These are phyloP conservation scores for Ceratocystiopsis sp. DNA, from an alignment of 2,329 filamentous ascomycete genomes.

Conservation along the genomic window DNA sequence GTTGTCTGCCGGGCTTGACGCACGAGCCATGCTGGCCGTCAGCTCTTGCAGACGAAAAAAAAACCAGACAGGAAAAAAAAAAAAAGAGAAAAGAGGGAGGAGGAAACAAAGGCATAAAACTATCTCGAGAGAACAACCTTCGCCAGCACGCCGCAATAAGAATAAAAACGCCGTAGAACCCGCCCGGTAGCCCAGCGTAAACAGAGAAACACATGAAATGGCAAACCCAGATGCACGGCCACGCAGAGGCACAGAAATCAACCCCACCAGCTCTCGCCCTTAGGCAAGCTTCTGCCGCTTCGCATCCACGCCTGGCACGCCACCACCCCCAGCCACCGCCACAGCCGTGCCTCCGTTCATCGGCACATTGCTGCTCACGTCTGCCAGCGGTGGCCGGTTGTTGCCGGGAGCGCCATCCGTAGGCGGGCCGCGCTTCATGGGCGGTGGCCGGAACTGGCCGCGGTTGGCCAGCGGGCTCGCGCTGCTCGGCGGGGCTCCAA, in stretches of 20 bases:
- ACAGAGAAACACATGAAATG: neutral
- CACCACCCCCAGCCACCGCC: constrained; percentile 8
- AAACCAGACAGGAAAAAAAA: too few species aligned
- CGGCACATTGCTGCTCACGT: constrained; percentile 29
- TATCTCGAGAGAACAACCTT: too few species aligned
- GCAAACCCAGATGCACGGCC: too few species aligned
- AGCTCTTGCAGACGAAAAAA: too few species aligned
- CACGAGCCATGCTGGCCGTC: too few species aligned
- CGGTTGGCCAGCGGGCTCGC: constrained; percentile 42
- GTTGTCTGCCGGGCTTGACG: too few species aligned
- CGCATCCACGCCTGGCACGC: constrained; percentile 21
- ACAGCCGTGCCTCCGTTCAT: constrained; percentile 8
- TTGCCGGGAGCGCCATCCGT: constrained; percentile 10
- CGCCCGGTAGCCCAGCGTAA: neutral
- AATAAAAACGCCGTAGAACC: neutral
- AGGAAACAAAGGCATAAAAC: too few species aligned
- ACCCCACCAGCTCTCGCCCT: neutral
- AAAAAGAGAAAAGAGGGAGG: too few species aligned
- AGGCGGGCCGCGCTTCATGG: constrained; percentile 34
- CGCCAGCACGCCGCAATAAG: too few species aligned
- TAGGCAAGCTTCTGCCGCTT: constrained; percentile 30
- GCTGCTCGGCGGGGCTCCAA: constrained; percentile 37
- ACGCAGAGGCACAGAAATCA: neutral
- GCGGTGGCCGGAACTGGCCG: constrained; percentile 40
- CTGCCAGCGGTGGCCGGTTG: constrained; percentile 28